Evolutionary conservation across 441 rosid genomes (phyloP).

Genomic region (Pelargonium myrrhifolium): DNA sequence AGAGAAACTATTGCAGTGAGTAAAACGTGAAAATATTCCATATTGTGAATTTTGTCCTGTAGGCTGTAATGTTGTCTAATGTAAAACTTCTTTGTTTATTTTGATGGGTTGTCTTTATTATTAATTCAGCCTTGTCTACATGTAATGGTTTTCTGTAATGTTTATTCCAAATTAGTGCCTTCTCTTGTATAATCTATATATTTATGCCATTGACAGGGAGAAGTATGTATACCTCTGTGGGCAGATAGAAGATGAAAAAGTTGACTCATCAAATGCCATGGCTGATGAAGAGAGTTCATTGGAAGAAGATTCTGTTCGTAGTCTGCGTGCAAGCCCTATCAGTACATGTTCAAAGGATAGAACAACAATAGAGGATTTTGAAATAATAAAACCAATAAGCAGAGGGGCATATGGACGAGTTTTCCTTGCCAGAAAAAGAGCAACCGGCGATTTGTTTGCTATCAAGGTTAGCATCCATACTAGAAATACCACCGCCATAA

Average conservation of each 20-base stretch:
- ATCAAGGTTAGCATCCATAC: slow-evolving; percentile 55
- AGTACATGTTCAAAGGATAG: slow-evolving; percentile 71
- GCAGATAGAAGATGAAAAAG: slow-evolving; percentile 76
- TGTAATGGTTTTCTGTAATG: too few species aligned
- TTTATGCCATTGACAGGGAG: slow-evolving; percentile 42
- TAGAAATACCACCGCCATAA: not conserved
- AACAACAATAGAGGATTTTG: slow-evolving; percentile 95
- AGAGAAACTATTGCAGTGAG: slow-evolving; percentile 89
- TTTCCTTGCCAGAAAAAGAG: slow-evolving; percentile 82
- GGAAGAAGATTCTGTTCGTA: slow-evolving; percentile 75
- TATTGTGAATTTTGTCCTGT: not conserved
- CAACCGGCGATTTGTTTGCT: slow-evolving; percentile 93
- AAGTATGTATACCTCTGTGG: slow-evolving; percentile 77
- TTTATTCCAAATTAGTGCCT: not conserved
- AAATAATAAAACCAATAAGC: slow-evolving; percentile 96
- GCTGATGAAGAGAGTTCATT: slow-evolving; percentile 75
- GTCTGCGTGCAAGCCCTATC: slow-evolving; percentile 84
- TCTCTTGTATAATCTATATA: slow-evolving; percentile 3
- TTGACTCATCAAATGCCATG: slow-evolving; percentile 46
- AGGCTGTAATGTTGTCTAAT: too few species aligned
- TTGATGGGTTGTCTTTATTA: too few species aligned
- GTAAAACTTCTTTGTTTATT: too few species aligned
- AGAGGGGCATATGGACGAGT: slow-evolving; percentile 96
- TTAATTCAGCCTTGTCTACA: too few species aligned
- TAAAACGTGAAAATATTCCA: not conserved